Conservation (phyloP, 345 rosid species). For the Raphanus sativus region DNA sequence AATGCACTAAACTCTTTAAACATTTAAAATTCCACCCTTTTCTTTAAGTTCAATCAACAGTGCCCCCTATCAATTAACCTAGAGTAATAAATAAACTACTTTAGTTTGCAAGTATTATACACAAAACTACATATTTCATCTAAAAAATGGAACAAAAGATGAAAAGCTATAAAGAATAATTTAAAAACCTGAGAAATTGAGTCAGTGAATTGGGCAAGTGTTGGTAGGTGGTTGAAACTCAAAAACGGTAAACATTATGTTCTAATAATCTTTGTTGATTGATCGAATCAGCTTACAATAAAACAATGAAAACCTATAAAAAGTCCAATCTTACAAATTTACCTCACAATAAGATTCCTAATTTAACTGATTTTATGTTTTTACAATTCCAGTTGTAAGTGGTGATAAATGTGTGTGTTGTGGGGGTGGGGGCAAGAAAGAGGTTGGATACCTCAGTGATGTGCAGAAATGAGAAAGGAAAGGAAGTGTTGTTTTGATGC, state of each 20-base stretch:
- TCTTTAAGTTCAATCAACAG: background rate
- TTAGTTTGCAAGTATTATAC: too few relatives aligned
- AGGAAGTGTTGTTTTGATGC: slow-evolving; percentile 6
- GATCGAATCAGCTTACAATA: background rate
- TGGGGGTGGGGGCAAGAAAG: background rate
- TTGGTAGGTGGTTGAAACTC: too few relatives aligned
- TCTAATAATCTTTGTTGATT: background rate
- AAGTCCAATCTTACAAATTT: background rate
- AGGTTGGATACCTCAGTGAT: slow-evolving; percentile 16
- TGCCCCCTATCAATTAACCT: background rate
- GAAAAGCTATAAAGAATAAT: too few relatives aligned
- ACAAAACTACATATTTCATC: too few relatives aligned
- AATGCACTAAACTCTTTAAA: background rate
- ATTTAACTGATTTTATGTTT: background rate
- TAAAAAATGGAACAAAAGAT: too few relatives aligned
- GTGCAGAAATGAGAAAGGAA: slow-evolving; percentile 22
- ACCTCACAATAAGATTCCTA: background rate
- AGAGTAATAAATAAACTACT: background rate
- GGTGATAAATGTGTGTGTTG: background rate
- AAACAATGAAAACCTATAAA: background rate
- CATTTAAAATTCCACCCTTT: background rate
- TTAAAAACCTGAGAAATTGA: too few relatives aligned
- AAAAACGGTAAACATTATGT: background rate
- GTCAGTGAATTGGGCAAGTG: too few relatives aligned
- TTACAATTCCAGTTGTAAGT: background rate